phyloP scores from a whole-genome alignment of 345 rosid species.

The Aethionema arabicum region DNA sequence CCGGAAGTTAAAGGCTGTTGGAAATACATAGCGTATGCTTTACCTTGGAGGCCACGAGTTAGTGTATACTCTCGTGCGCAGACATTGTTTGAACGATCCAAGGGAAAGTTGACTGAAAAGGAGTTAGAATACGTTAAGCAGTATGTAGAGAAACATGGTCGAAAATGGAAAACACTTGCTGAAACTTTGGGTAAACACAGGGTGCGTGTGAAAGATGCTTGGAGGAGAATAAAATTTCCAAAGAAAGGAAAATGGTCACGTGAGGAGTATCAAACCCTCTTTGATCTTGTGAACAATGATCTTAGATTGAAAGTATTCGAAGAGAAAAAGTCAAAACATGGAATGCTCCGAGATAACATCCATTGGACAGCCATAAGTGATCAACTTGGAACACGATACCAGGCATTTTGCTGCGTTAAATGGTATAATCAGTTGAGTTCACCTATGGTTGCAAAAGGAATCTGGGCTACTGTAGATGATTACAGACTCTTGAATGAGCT shows the following conservation, averaged over 20 bases:
- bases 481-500: conserved; percentile 57
- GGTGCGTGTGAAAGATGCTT: conserved; percentile 70
- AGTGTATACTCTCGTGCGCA: conserved; percentile 65
- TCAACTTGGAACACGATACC: conserved; percentile 41
- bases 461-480: conserved; percentile 77
- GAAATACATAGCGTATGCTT: conserved; percentile 61
- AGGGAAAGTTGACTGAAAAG: conserved; percentile 55
- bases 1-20: conserved; percentile 53
- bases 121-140: conserved; percentile 49
- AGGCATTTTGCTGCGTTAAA: conserved; percentile 47
- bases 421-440: conserved; percentile 67
- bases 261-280: conserved; percentile 64
- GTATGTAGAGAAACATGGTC: conserved; percentile 53
- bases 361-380: conserved; percentile 72
- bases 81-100: conserved; percentile 49
- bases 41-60: conserved; percentile 55
- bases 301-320: conserved; percentile 49
- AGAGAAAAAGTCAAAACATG: conserved; percentile 57
- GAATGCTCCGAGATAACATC: conserved; percentile 71
- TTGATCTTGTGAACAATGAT: conserved; percentile 68
- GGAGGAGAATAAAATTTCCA: conserved; percentile 54
- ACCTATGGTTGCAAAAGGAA: conserved; percentile 60
- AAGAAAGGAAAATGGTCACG: conserved; percentile 57
- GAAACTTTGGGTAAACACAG: conserved; percentile 62
- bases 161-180: conserved; percentile 61